These are phyloP conservation scores for Corylus americana DNA, from an alignment of 306 rosid species.

Conservation along the genomic window DNA sequence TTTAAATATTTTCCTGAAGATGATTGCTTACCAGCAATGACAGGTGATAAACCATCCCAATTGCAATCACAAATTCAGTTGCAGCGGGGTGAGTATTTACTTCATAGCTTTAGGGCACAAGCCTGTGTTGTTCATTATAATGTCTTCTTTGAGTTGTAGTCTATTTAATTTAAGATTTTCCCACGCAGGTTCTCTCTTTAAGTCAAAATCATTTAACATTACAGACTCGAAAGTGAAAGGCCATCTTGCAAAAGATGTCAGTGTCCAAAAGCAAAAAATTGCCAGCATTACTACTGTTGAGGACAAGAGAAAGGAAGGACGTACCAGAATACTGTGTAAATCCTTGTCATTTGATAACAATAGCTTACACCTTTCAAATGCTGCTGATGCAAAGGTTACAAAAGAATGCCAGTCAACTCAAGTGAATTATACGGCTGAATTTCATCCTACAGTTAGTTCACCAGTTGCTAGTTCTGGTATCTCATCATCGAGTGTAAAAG, in stretches of 20 bases:
- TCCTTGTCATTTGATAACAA: slow-evolving; percentile 21
- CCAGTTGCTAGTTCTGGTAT: slow-evolving; percentile 20
- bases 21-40: not conserved
- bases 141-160: not conserved
- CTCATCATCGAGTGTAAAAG: slow-evolving; percentile 1
- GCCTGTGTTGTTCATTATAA: not conserved
- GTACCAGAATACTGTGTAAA: slow-evolving; percentile 16
- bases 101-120: not conserved
- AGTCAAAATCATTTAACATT: slow-evolving; percentile 24
- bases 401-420: slow-evolving; percentile 14
- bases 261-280: not conserved
- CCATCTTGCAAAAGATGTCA: slow-evolving; percentile 1
- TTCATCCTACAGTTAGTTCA: slow-evolving; percentile 16
- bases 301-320: slow-evolving; percentile 11
- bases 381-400: slow-evolving; percentile 17
- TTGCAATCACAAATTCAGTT: not conserved
- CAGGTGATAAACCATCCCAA: slow-evolving; percentile 13
- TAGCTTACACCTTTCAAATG: slow-evolving; percentile 5
- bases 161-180: not conserved
- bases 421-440: slow-evolving; percentile 13
- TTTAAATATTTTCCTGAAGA: slow-evolving; percentile 8
- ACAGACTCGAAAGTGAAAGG: slow-evolving; percentile 11
- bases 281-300: not conserved
- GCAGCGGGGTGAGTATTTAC: not conserved
- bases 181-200: slow-evolving; percentile 10